phyloP scores from a whole-genome alignment of 352 stramenopile genomes.

The Pythium scleroteichum region DNA sequence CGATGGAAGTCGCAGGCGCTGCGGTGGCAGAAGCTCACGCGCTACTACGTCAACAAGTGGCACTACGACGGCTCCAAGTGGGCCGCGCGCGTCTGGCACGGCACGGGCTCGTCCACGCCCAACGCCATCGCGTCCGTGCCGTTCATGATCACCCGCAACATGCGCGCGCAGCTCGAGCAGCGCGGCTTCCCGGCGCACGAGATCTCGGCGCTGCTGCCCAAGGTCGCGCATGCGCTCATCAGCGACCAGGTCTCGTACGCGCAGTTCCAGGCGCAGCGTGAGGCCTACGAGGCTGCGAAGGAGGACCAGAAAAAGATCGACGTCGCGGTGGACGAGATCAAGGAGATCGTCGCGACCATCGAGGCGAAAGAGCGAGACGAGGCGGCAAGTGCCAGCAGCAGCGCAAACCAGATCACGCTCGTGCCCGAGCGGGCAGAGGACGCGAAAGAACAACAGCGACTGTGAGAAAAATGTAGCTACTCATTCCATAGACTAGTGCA shows the following conservation, averaged over 20 bases:
- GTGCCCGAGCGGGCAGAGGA: conserved; percentile 13
- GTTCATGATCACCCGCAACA: conserved; percentile 84
- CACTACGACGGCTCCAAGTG: conserved; percentile 80
- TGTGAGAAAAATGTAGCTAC: not conserved
- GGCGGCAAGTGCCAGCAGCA: not conserved
- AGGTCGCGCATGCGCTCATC: conserved; percentile 58
- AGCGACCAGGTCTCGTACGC: conserved; percentile 57
- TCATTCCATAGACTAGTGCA: not conserved
- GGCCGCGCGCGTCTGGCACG: conserved; percentile 72
- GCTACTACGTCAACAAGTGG: conserved; percentile 86
- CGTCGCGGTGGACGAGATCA: conserved; percentile 19
- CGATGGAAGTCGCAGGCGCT: conserved; percentile 46
- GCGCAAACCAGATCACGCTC: conserved; percentile 21
- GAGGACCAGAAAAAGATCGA: conserved; percentile 24
- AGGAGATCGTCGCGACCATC: conserved; percentile 28
- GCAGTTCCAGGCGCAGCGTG: conserved; percentile 46
- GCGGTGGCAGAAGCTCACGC: conserved; percentile 65
- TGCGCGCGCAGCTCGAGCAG: conserved; percentile 61
- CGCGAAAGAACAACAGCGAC: not conserved
- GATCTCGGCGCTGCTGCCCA: conserved; percentile 64
- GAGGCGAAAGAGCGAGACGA: conserved; percentile 11
- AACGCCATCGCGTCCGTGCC: conserved; percentile 66
- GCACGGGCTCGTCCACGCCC: conserved; percentile 41
- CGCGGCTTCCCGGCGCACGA: conserved; percentile 55
- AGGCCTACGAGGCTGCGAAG: conserved; percentile 30